phyloP scores from a whole-genome alignment of 1,284 basidiomycete genomes.

The Tilletia walkeri region DNA sequence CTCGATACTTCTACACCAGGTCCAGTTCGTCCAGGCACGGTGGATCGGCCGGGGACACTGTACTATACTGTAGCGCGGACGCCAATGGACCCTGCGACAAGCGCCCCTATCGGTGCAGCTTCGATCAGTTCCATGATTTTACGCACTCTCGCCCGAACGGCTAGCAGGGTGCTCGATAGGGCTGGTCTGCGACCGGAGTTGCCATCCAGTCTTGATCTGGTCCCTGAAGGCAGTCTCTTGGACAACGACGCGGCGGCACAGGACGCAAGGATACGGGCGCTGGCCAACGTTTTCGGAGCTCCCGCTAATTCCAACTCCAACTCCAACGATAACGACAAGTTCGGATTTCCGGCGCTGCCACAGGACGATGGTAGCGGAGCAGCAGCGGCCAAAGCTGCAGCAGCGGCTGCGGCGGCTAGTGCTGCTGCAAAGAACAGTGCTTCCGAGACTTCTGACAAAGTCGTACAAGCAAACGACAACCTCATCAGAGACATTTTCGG shows the following conservation, averaged over 20 bases:
- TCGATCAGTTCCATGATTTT: slow-evolving; percentile 44
- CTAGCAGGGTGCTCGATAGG: slow-evolving; percentile 35
- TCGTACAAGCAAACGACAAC: not conserved
- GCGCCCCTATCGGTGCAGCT: slow-evolving; percentile 44
- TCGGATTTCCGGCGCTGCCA: slow-evolving; percentile 39
- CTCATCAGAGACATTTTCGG: not conserved
- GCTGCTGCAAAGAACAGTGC: not conserved
- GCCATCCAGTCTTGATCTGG: slow-evolving; percentile 7
- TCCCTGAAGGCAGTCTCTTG: not conserved
- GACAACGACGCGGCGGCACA: slow-evolving; percentile 21
- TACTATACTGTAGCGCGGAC: slow-evolving; percentile 48
- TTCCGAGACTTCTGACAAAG: not conserved
- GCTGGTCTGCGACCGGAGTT: slow-evolving; percentile 26
- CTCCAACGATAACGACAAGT: slow-evolving; percentile 40
- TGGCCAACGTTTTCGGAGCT: slow-evolving; percentile 16
- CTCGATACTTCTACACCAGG: not conserved
- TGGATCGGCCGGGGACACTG: slow-evolving; percentile 44
- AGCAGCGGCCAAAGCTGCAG: not conserved
- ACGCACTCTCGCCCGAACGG: slow-evolving; percentile 43
- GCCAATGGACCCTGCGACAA: slow-evolving; percentile 37
- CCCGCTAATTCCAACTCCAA: slow-evolving; percentile 28
- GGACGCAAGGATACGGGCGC: slow-evolving; percentile 26
- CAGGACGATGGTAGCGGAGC: not conserved
- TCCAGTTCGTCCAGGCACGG: slow-evolving; percentile 24
- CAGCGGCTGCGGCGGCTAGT: not conserved